phyloP scores from a whole-genome alignment of 208 protist species.

The Polymyxa betae region DNA sequence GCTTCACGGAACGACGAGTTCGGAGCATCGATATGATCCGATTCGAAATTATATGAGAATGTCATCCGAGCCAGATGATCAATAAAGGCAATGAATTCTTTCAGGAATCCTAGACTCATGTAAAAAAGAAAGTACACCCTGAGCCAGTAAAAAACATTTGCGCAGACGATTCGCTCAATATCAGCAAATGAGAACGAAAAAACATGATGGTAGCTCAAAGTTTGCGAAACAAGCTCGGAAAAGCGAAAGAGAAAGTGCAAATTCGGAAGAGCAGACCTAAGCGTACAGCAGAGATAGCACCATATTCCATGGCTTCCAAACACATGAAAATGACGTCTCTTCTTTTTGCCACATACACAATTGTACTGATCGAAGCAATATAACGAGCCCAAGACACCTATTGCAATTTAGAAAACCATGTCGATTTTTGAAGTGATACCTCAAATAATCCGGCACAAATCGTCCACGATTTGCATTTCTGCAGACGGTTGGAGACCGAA shows the following conservation, averaged over 20 bases:
- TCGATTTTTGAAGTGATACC: not conserved
- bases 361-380: conserved; percentile 46
- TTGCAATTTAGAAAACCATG: not conserved
- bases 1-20: not conserved
- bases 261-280: not conserved
- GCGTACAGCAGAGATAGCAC: conserved; percentile 8
- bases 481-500: conserved; percentile 2
- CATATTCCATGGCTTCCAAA: conserved; percentile 43
- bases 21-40: not conserved
- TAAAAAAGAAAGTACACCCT: too few relatives aligned
- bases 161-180: too few relatives aligned
- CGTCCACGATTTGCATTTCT: not conserved
- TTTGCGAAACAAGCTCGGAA: not conserved
- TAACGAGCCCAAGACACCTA: conserved; percentile 28
- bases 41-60: conserved; percentile 34
- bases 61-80: conserved; percentile 44
- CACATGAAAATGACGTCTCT: conserved; percentile 43
- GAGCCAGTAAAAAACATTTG: too few relatives aligned
- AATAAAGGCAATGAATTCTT: conserved; percentile 8
- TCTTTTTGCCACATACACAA: conserved; percentile 29
- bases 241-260: not conserved
- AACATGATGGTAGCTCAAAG: too few relatives aligned
- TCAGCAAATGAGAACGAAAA: too few relatives aligned
- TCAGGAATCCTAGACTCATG: not conserved
- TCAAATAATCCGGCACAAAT: conserved; percentile 34